Evolutionary conservation across 139 green algal species (phyloP), one percentile per base, ranked within the genome.

Genomic region (Chlamydomonas asymmetrica): DNA sequence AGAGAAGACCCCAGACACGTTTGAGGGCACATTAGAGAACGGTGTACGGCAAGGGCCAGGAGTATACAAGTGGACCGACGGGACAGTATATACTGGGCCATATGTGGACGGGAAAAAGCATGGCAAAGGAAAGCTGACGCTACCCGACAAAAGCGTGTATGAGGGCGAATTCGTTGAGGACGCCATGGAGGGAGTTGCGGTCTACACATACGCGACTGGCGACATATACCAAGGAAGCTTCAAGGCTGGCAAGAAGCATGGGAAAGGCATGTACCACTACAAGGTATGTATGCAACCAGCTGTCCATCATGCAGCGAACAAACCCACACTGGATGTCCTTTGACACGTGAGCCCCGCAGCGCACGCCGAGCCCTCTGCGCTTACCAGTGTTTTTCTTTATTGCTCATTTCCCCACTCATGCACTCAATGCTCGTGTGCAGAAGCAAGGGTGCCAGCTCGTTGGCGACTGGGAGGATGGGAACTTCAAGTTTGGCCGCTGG

Each of bases 191-290:
- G 87, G 87, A 3, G 63, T 69, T 9, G 85, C 84, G 3, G 54
- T 34, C 5, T 88, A 85, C 59, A 76, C 68, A 23, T 92, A 92
- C 67, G 56, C 66, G 34, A 90, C 71, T 50, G 88, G 88, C 1
- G 88, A 92, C 71, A 80, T 90, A 2, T 92, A 90, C 59, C 56
- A 76, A 35, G 88, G 88, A 32, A 43, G 63, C 27, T 92, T 92
- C 68, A 54, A 77, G 38, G 63, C 74, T 10, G 80, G 80, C 69
- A 81, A 74, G 66, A 75, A 76, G 41, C 82, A 88, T 41, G 79
- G 83, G 35, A 59, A 63, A 18, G 84, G 84, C 34, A 84, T 78
- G 63, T 87, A 87, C 63, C 75, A 87, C 70, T 85, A 78, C 73
- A 84, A 83, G 75, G 78, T 79, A 61, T 37, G 69, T n/a, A n/a